Evolutionary conservation across 1,284 basidiomycete genomes (phyloP), one percentile per base, ranked within the genome.

Genomic region (Apiotrichum sp.): DNA sequence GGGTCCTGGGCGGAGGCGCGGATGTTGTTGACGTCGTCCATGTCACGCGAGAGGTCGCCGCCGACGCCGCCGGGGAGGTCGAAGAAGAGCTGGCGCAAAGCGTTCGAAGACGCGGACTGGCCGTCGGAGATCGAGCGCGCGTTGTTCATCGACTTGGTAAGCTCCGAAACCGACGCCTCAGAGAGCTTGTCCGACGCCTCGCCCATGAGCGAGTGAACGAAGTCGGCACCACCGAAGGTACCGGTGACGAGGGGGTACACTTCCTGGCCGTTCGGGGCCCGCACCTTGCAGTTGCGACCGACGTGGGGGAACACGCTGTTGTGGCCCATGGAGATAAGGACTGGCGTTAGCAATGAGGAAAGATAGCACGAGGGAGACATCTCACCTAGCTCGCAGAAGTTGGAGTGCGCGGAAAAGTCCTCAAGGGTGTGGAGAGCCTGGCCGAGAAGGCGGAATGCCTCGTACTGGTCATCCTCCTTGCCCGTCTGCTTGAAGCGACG

Each of bases 241-340:
- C 86, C 91, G 2, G 92, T 95, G 10, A 95, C 87, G 47, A 95
- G 80, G 0, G 90, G 91, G 2, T 87, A 84, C 31, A 92, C 88
- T 71, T 79, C 79, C 59, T 82, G 81, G 3, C 92, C 90, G 58
- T 86, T 84, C 0, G 86, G 88, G 31, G 88, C 85, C 56, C 86
- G 84, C 32, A 96, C 79, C 46, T 84, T 81, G 44, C 87, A 85
- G 56, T 86, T 83, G 62, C 89, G 86, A 10, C 93, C 93, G 38
- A 96, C 88, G 67, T 97, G 92, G n/a, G 84, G 75, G 77, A 96
- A 97, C 3, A 96, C 86, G 47, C 92, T 77, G 2, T 76, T 68
- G 68, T 91, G 78, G 0, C 91, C 91, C 75, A 91, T 80, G 6
- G 81, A 80, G 47, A 86, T 82, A 11, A 95, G 82, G 1, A 85